Evolutionary conservation across 2,329 filamentous ascomycete genomes (phyloP).

Genomic region (Calonectria naviculata): DNA sequence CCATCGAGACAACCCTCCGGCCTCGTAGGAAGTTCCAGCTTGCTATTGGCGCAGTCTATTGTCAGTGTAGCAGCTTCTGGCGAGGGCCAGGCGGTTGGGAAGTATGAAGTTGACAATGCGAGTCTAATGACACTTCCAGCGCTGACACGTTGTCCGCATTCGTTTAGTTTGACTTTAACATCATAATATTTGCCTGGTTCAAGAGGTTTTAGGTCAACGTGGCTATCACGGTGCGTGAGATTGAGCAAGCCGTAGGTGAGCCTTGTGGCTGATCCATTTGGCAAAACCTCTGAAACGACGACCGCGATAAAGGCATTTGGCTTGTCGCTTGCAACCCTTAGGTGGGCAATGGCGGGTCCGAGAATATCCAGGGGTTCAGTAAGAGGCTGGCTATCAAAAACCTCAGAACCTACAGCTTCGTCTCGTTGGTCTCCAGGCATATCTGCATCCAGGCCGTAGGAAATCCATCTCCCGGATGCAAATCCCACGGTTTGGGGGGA

Average conservation of each 20-base stretch:
- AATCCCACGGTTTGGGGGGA: slow-evolving; percentile 14
- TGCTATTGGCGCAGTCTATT: not conserved
- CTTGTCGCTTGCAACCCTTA: slow-evolving; percentile 11
- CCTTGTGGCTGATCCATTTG: slow-evolving; percentile 5
- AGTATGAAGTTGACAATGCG: slow-evolving; percentile 5
- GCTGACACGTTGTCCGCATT: slow-evolving; percentile 3
- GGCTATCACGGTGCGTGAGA: slow-evolving; percentile 7
- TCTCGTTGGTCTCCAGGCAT: not conserved
- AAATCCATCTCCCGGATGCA: slow-evolving; percentile 1
- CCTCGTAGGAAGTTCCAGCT: not conserved
- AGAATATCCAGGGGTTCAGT: slow-evolving; percentile 5
- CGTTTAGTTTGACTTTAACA: not conserved
- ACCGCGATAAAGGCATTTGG: slow-evolving; percentile 3
- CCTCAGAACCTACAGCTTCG: not conserved
- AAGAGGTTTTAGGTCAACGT: slow-evolving; percentile 1
- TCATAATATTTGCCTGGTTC: slow-evolving; percentile 9
- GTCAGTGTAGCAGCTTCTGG: slow-evolving; percentile 6
- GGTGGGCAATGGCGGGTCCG: not conserved
- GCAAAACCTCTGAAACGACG: slow-evolving; percentile 8
- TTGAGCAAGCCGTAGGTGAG: slow-evolving; percentile 9
- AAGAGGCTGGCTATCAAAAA: slow-evolving; percentile 6
- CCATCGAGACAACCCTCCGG: not conserved
- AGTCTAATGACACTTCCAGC: not conserved
- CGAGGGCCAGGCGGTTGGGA: slow-evolving; percentile 3
- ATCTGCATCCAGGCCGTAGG: not conserved